phyloP scores from a whole-genome alignment of 257 asterid genomes.

The Apocynum venetum region DNA sequence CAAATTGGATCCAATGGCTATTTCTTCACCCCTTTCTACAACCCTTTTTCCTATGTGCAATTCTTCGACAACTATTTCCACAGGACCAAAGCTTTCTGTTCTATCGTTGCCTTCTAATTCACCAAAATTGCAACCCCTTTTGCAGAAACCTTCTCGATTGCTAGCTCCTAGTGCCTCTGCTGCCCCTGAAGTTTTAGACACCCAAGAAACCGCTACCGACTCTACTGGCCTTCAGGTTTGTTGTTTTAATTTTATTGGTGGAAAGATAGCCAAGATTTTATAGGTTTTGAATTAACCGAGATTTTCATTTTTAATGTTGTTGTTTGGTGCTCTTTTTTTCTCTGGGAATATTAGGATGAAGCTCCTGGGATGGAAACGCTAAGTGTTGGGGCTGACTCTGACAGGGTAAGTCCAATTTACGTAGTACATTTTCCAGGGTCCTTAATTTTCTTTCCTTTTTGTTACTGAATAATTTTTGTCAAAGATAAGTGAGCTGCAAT shows the following conservation, averaged over 20 bases:
- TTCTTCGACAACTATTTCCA: conserved; percentile 35
- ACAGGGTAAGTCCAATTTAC: conserved; percentile 18
- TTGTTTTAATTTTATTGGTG: neutral
- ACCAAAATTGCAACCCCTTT: conserved; percentile 26
- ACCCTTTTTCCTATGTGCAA: conserved; percentile 41
- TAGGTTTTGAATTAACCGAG: neutral
- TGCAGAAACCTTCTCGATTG: conserved; percentile 35
- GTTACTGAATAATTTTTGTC: neutral
- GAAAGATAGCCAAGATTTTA: neutral
- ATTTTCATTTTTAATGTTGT: neutral
- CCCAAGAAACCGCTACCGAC: conserved; percentile 25
- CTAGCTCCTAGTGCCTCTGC: conserved; percentile 44
- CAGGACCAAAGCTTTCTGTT: conserved; percentile 36
- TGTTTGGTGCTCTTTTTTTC: neutral
- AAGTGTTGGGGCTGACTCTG: conserved; percentile 22
- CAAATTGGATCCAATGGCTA: conserved; percentile 35
- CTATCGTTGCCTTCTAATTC: conserved; percentile 37
- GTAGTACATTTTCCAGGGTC: neutral
- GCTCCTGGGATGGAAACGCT: conserved; percentile 14
- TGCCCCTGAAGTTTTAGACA: conserved; percentile 61
- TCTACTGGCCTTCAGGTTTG: conserved; percentile 41
- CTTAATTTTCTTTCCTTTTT: neutral
- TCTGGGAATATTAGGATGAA: conserved; percentile 22
- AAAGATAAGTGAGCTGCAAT: neutral
- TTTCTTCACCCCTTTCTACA: conserved; percentile 42